A percentile compares a stretch with the other conserved stretches of the same genome.
These are phyloP conservation scores for Suillus subaureus DNA, from an alignment of 768 basidiomycete genomes.

Conservation along the genomic window DNA sequence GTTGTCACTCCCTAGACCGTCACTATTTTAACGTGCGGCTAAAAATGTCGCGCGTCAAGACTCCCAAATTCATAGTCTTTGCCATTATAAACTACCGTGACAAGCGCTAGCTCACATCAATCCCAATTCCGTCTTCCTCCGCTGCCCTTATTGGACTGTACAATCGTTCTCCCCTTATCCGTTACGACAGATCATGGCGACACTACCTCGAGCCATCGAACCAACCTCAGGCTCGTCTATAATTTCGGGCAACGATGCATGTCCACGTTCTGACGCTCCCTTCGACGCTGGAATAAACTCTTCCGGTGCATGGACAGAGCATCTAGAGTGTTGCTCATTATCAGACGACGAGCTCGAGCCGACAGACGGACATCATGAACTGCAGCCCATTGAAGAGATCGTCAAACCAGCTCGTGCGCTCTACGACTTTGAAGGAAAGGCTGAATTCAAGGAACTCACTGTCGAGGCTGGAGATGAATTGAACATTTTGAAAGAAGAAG, in stretches of 20 bases:
- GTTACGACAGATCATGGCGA: conserved; percentile 23
- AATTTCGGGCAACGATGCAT: conserved; percentile 28
- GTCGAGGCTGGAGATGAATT: conserved; percentile 72
- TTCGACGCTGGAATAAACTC: conserved; percentile 82
- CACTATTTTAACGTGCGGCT: no score
- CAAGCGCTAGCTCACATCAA: background rate
- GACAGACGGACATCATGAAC: conserved; percentile 26
- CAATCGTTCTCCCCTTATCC: background rate
- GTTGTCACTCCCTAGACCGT: no score
- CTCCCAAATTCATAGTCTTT: no score
- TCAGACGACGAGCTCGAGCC: conserved; percentile 55
- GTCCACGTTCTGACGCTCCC: conserved; percentile 34
- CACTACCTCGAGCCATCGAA: conserved; percentile 37
- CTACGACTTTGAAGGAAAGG: conserved; percentile 74
- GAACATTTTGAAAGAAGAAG: conserved; percentile 69
- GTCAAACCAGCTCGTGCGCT: conserved; percentile 60
- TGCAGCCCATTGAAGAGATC: conserved; percentile 16
- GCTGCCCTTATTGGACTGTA: background rate
- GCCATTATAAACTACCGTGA: no score
- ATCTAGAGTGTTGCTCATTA: conserved; percentile 47
- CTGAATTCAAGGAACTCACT: conserved; percentile 70
- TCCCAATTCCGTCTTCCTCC: background rate
- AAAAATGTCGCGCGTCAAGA: no score
- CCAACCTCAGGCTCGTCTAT: conserved; percentile 20
- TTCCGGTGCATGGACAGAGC: conserved; percentile 76